Evolutionary conservation across 139 green algal species (phyloP).

Genomic region (Ettlia oleoabundans): DNA sequence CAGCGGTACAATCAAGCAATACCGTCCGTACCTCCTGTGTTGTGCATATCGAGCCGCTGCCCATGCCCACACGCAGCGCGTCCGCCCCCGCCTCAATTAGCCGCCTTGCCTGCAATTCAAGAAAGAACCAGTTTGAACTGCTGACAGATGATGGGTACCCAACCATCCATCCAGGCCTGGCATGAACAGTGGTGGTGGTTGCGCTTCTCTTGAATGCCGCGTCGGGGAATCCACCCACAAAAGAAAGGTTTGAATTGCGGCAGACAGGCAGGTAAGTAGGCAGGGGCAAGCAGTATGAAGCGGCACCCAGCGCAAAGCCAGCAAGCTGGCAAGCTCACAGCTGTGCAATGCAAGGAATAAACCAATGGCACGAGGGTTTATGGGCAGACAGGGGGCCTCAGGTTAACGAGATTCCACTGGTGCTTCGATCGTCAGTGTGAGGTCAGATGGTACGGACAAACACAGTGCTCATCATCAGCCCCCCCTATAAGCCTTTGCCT

Average conservation of each 20-base stretch:
- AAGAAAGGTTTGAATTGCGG: no score
- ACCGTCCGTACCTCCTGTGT: conserved; percentile 70
- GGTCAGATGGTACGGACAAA: conserved; percentile 28
- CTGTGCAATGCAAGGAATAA: not conserved
- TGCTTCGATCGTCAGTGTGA: conserved; percentile 3
- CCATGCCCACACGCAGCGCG: conserved; percentile 96
- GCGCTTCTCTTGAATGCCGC: no score
- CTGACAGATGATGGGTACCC: not conserved
- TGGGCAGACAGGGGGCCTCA: not conserved
- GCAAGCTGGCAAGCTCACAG: no score
- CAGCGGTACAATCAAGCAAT: no score
- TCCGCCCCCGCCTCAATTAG: conserved; percentile 87
- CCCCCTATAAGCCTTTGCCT: no score
- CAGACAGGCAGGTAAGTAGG: no score
- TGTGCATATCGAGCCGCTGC: conserved; percentile 98
- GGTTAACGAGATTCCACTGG: conserved; percentile 9
- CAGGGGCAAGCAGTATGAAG: no score
- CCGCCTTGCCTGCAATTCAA: conserved; percentile 34
- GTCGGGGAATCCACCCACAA: no score
- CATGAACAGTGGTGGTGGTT: not conserved
- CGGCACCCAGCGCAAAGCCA: no score
- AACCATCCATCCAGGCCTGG: no score
- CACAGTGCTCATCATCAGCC: conserved; percentile 11
- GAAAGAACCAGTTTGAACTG: not conserved
- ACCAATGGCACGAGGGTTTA: not conserved